Evolutionary conservation across 768 basidiomycete genomes (phyloP), one percentile per base, ranked within the genome.

Genomic region (Leccinum fibrillosum): DNA sequence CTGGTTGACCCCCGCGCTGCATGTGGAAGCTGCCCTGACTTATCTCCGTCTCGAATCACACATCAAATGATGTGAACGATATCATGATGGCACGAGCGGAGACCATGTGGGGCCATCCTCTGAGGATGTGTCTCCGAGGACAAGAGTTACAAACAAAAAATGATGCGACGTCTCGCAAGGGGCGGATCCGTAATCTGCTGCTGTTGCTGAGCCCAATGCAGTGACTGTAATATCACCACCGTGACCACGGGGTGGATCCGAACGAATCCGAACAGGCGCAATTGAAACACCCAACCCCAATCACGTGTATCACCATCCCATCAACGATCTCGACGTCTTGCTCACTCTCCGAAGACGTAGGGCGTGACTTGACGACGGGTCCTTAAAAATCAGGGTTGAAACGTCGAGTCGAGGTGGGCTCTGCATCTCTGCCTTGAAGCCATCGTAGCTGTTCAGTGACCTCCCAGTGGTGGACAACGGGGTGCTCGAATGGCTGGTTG

Each of bases 221-320:
- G 25, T 26, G 25, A 12, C 11, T 45, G 39, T 34, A 5, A 13
- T 34, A 34, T 34, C 37, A 39, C 37, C 37, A 39, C 17, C 37
- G 37, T 39, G 17, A 44, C 42, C n/a, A 5, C 15, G 42, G 42
- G 42, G 25, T 19, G 42, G 42, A 44, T 44, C 42, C 19, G 42
- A 44, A 21, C n/a, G 10, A 32, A 32, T 32, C 30, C 30, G 30
- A 32, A 32, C 30, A 32, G 7, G 55, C 55, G 25, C 58, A 63
- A 65, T 63, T 69, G 67, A 69, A 64, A 66, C 67, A 60, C 57
- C 39, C 32, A 32, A 37, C 54, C 5, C 5, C 32, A 25, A 32
- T 54, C 50, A 52, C 15, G 26, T 28, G 45, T 28, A 28, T 42
- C 35, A 47, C 34, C 39, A 52, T 12, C 48, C 49, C 34, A 25